Evolutionary conservation across 2,329 filamentous ascomycete species (phyloP), one percentile per base, ranked within the genome.

Genomic region (Talaromyces funiculosus): DNA sequence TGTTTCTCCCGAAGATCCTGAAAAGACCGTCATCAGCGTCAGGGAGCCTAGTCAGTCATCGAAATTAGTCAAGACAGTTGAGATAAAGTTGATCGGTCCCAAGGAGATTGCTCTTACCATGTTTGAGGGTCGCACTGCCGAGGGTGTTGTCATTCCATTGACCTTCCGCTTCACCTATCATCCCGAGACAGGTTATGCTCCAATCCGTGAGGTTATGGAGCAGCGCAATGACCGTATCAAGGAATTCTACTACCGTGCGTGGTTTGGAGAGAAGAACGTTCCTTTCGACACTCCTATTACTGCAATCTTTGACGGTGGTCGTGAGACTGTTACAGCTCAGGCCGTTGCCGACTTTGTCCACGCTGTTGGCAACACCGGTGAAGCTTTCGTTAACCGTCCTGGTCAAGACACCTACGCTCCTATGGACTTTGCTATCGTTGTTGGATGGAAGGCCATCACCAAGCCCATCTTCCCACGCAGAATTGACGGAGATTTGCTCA

Each of bases 301-400:
- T 5, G 89, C 90, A 71, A 87, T 86, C 67, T 99, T 99, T 71
- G 90, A 94, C 66, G 94, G 94, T 71, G 94, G 94, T 65, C 87
- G 87, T 67, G 85, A 91, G 4, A 91, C 85, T 26, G 92, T 99
- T 67, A 96, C 91, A 4, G 87, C 88, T 62, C 90, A 97, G 73
- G 92, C 89, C 64, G 97, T 99, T 78, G 95, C 96, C 64, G 92
- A 99, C 78, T 99, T 99, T 68, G 92, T 97, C n/a, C 92, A 99
- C 72, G 93, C 94, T 49, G 94, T 99, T 66, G 94, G 95, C 65
- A 99, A 99, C 78, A 96, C 90, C 14, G 93, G 93, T 38, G 94
- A 99, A 75, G 92, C 94, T 7, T 99, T 99, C 67, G 93, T 99
- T 57, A 93, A 97, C 70, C 86, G 93, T 53, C 93, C 92, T 47